A percentile compares a stretch with the other conserved stretches of the same genome.
phyloP scores from a whole-genome alignment of 1,284 basidiomycete genomes.

The Ustilago vetiveriae region DNA sequence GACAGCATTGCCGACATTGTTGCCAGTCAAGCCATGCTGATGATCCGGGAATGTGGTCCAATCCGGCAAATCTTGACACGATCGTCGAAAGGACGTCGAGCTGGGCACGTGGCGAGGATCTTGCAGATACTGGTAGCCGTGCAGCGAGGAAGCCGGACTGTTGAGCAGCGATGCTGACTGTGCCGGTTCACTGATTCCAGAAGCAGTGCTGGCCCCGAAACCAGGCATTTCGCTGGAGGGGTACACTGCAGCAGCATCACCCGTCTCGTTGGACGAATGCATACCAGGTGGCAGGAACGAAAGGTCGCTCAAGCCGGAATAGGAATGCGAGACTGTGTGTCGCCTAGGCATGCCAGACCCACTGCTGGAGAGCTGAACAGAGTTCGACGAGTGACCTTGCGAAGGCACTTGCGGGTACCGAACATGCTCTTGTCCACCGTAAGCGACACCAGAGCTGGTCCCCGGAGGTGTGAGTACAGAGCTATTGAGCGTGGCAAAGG shows the following conservation, averaged over 20 bases:
- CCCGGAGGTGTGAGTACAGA: conserved; percentile 31
- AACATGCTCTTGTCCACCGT: conserved; percentile 9
- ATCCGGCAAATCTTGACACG: conserved; percentile 31
- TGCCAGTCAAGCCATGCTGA: background rate
- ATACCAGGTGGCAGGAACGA: conserved; percentile 19
- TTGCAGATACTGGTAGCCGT: conserved; percentile 33
- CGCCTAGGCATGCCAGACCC: conserved; percentile 23
- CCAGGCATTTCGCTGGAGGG: conserved; percentile 12
- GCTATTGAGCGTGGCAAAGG: conserved; percentile 48
- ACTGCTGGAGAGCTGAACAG: conserved; percentile 4
- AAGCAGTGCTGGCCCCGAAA: conserved; percentile 15
- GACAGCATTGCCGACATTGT: no score
- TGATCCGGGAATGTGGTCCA: conserved; percentile 22
- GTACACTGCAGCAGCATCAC: conserved; percentile 14
- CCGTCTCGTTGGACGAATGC: conserved; percentile 15
- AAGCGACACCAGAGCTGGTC: conserved; percentile 14
- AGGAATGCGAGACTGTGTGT: conserved; percentile 42
- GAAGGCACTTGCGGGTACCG: conserved; percentile 18
- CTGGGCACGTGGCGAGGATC: conserved; percentile 31
- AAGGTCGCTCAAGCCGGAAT: conserved; percentile 27
- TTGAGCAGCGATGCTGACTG: conserved; percentile 35
- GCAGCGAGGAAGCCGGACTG: conserved; percentile 42
- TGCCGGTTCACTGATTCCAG: conserved; percentile 21
- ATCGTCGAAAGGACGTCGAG: conserved; percentile 27
- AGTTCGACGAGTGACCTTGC: conserved; percentile 7